Conservation (phyloP, 108 stramenopile species). For the Fragilaria crotonensis region DNA sequence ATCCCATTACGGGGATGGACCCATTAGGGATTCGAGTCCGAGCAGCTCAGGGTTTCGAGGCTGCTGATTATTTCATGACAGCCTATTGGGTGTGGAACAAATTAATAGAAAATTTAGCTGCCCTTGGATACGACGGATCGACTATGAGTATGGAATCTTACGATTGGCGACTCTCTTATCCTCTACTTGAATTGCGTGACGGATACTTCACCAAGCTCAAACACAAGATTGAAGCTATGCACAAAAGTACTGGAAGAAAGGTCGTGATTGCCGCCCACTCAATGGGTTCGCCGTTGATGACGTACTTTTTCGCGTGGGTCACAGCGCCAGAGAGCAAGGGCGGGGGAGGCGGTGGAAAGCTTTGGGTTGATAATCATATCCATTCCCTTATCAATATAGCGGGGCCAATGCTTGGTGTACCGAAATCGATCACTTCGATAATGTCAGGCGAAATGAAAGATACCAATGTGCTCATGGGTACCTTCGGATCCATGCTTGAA, state of each 20-base stretch:
- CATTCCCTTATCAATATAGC: slow-evolving; percentile 82
- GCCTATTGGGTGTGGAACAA: slow-evolving; percentile 76
- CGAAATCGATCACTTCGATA: slow-evolving; percentile 67
- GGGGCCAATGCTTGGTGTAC: slow-evolving; percentile 82
- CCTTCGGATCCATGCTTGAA: slow-evolving; percentile 55
- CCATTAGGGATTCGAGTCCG: slow-evolving; percentile 64
- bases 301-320: slow-evolving; percentile 87
- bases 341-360: slow-evolving; percentile 68
- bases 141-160: slow-evolving; percentile 80
- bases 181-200: slow-evolving; percentile 76
- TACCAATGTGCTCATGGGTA: slow-evolving; percentile 54
- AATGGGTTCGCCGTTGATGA: slow-evolving; percentile 60
- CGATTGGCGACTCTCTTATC: slow-evolving; percentile 81
- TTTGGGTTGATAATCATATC: slow-evolving; percentile 75
- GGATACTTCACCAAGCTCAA: slow-evolving; percentile 78
- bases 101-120: slow-evolving; percentile 76
- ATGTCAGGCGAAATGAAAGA: slow-evolving; percentile 86
- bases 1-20: slow-evolving; percentile 75
- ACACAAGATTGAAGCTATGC: slow-evolving; percentile 62
- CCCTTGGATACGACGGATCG: slow-evolving; percentile 75
- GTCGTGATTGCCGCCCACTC: slow-evolving; percentile 74
- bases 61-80: slow-evolving; percentile 80
- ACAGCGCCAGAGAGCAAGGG: slow-evolving; percentile 31
- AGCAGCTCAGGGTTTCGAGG: slow-evolving; percentile 76
- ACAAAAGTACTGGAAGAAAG: slow-evolving; percentile 55